These are phyloP conservation scores for Ophiostoma tasmaniense DNA, from an alignment of 2,329 filamentous ascomycete species.

Conservation along the genomic window DNA sequence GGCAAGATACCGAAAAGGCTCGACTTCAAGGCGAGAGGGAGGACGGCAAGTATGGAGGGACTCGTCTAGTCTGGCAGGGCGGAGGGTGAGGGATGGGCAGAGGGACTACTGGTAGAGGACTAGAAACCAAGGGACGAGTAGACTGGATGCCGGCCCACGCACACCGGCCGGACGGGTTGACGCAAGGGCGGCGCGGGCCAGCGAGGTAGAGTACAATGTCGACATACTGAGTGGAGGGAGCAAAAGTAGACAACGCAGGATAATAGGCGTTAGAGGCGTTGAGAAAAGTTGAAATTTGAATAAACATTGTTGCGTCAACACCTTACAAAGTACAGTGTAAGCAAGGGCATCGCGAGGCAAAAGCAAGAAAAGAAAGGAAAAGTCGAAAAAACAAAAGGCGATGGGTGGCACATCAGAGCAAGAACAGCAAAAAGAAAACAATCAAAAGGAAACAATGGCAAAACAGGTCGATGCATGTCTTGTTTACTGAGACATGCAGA, in stretches of 20 bases:
- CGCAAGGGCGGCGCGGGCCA: neutral
- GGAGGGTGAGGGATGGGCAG: neutral
- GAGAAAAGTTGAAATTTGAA: neutral
- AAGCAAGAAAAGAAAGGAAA: neutral
- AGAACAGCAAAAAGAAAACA: neutral
- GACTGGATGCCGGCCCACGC: neutral
- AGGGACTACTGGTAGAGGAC: neutral
- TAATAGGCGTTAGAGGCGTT: neutral
- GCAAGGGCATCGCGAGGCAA: neutral
- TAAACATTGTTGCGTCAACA: neutral
- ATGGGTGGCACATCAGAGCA: neutral
- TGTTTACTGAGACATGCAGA: neutral
- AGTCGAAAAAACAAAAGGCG: neutral
- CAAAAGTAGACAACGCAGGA: neutral
- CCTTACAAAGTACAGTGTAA: neutral
- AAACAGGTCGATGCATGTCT: conserved; percentile 1
- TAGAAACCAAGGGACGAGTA: neutral
- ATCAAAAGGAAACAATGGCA: conserved; percentile 1
- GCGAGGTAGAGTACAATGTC: neutral
- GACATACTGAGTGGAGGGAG: neutral
- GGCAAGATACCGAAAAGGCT: neutral
- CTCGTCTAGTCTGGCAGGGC: neutral
- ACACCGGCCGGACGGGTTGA: neutral
- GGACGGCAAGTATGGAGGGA: neutral
- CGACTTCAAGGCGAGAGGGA: neutral